Percentiles rank a stretch among this genome's conserved stretches.
Evolutionary conservation across 2,329 filamentous ascomycete genomes (phyloP).

Genomic region (Penicillium sclerotiorum): DNA sequence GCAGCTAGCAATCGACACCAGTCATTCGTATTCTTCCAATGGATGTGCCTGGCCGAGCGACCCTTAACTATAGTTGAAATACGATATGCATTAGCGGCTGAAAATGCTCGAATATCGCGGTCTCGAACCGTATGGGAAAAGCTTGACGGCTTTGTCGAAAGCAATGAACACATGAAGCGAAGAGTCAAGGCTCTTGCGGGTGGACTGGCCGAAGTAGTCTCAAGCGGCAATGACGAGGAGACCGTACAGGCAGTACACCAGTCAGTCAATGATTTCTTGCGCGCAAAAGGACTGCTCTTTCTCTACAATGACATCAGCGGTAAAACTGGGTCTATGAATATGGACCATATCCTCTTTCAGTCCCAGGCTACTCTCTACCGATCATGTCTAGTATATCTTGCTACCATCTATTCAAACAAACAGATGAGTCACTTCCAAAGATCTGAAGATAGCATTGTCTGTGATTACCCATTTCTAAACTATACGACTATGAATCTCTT

Average conservation of each 20-base stretch:
- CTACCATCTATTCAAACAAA: not conserved
- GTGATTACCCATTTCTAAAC: not conserved
- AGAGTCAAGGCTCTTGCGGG: constrained; percentile 7
- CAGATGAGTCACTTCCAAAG: not conserved
- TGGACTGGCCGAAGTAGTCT: constrained; percentile 1
- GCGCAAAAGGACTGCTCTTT: not conserved
- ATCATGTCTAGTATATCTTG: not conserved
- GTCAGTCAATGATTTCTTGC: constrained; percentile 10
- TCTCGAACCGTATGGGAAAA: not conserved
- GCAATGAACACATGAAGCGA: constrained; percentile 2
- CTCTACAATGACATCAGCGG: not conserved
- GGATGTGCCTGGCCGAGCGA: constrained; percentile 12
- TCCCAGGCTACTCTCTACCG: constrained; percentile 6
- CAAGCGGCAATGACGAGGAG: not conserved
- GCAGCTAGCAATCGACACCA: not conserved
- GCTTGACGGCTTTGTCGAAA: constrained; percentile 4
- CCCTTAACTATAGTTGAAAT: constrained; percentile 10
- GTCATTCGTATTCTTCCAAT: constrained; percentile 9
- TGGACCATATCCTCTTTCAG: not conserved
- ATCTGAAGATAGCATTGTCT: not conserved
- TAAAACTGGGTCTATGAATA: not conserved
- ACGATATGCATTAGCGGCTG: constrained; percentile 7
- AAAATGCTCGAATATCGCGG: not conserved
- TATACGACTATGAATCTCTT: not conserved
- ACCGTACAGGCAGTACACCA: constrained; percentile 5